Conservation (phyloP, 2,329 filamentous ascomycete genomes). For the Hirsutella minnesotensis region DNA sequence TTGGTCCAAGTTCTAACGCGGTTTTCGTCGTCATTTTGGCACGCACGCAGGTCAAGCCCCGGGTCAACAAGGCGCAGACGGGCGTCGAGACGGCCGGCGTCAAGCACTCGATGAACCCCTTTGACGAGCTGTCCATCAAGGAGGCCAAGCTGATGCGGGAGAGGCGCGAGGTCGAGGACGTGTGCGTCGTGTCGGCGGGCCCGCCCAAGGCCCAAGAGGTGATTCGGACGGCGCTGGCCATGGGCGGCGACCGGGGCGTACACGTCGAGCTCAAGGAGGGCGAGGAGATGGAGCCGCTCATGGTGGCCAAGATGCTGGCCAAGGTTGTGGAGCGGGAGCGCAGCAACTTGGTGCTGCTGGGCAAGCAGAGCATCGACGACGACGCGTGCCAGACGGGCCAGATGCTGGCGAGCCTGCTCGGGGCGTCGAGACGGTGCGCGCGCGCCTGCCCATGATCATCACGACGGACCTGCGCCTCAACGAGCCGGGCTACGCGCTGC, state of each 20-base stretch:
- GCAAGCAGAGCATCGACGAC: slow-evolving; percentile 97
- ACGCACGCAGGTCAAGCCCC: slow-evolving; percentile 47
- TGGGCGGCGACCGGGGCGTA: slow-evolving; percentile 88
- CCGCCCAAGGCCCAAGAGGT: slow-evolving; percentile 80
- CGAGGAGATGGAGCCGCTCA: slow-evolving; percentile 73
- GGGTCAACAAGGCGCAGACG: slow-evolving; percentile 62
- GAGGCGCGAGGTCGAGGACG: slow-evolving; percentile 79
- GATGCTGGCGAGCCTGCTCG: slow-evolving; percentile 88
- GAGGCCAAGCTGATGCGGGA: slow-evolving; percentile 92
- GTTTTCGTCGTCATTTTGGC: not conserved
- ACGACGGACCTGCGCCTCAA: slow-evolving; percentile 93
- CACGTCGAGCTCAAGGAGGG: slow-evolving; percentile 72
- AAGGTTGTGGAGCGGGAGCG: slow-evolving; percentile 73
- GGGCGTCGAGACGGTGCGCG: slow-evolving; percentile 81
- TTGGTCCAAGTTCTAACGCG: not conserved
- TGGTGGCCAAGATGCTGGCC: slow-evolving; percentile 81
- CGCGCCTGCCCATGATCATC: slow-evolving; percentile 82
- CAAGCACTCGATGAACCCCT: slow-evolving; percentile 98
- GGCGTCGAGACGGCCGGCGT: slow-evolving; percentile 86
- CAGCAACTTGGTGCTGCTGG: slow-evolving; percentile 83
- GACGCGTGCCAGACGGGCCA: slow-evolving; percentile 93
- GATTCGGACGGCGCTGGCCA: slow-evolving; percentile 93
- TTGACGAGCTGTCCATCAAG: slow-evolving; percentile 96
- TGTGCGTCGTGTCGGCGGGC: slow-evolving; percentile 79
- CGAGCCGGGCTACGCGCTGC: slow-evolving; percentile 83